phyloP scores from a whole-genome alignment of 1,284 basidiomycete genomes.

The Ustilago vetiveriae region DNA sequence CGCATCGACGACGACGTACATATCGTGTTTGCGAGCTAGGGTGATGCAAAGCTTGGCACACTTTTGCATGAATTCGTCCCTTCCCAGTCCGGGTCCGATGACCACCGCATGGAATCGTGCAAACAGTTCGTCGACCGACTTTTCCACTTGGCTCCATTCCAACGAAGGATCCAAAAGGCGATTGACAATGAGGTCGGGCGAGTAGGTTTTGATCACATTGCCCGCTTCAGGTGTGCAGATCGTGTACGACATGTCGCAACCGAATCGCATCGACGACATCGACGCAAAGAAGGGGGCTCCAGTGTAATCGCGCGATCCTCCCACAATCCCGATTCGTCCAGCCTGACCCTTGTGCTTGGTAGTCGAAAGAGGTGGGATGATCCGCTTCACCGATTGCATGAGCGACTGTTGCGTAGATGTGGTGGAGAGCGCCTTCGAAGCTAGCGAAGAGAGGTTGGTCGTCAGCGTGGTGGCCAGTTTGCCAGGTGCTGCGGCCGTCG shows the following conservation, averaged over 20 bases:
- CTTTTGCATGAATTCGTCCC: slow-evolving; percentile 87
- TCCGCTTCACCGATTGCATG: slow-evolving; percentile 71
- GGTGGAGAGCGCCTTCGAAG: slow-evolving; percentile 5
- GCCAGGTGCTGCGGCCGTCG: slow-evolving; percentile 14
- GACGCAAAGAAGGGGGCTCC: slow-evolving; percentile 84
- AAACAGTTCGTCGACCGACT: slow-evolving; percentile 76
- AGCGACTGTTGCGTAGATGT: slow-evolving; percentile 13
- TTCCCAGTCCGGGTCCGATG: slow-evolving; percentile 81
- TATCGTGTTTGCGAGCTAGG: slow-evolving; percentile 72
- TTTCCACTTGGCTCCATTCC: slow-evolving; percentile 68
- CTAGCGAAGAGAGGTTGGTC: slow-evolving; percentile 15
- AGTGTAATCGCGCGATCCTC: slow-evolving; percentile 92
- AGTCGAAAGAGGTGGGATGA: slow-evolving; percentile 85
- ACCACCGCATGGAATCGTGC: slow-evolving; percentile 88
- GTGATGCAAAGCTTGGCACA: slow-evolving; percentile 71
- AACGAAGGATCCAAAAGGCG: slow-evolving; percentile 75
- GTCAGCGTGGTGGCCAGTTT: slow-evolving; percentile 14
- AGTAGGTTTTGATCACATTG: slow-evolving; percentile 92
- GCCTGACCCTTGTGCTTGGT: slow-evolving; percentile 95
- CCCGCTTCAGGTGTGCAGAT: slow-evolving; percentile 90
- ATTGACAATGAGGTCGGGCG: slow-evolving; percentile 92
- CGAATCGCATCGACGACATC: slow-evolving; percentile 67
- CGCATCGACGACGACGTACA: slow-evolving; percentile 92
- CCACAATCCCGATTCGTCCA: slow-evolving; percentile 91
- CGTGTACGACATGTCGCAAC: slow-evolving; percentile 93